Evolutionary conservation across 2,329 filamentous ascomycete species (phyloP).

Genomic region (Aspergillus phoenicis): DNA sequence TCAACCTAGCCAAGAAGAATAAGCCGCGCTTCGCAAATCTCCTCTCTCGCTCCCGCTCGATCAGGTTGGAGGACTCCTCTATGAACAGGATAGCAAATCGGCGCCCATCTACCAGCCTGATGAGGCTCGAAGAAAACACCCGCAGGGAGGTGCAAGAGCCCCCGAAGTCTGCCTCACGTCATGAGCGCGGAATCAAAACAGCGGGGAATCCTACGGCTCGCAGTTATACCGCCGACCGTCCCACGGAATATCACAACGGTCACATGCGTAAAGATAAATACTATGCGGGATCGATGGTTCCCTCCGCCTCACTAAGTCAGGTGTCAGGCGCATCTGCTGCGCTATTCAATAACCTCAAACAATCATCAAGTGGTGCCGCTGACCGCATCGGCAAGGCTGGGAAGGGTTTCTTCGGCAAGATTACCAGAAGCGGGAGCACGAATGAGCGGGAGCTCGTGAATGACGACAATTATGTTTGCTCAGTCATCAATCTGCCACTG

Average conservation of each 20-base stretch:
- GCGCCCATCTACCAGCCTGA: slow-evolving; percentile 44
- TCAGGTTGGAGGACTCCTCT: slow-evolving; percentile 46
- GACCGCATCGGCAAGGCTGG: slow-evolving; percentile 71
- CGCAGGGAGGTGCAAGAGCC: slow-evolving; percentile 44
- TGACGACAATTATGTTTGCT: slow-evolving; percentile 80
- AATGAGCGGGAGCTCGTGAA: slow-evolving; percentile 69
- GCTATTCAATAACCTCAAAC: slow-evolving; percentile 74
- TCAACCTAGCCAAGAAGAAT: slow-evolving; percentile 39
- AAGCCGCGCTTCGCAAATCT: slow-evolving; percentile 51
- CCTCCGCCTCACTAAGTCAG: slow-evolving; percentile 51
- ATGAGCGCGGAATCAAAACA: slow-evolving; percentile 68
- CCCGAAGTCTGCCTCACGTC: slow-evolving; percentile 66
- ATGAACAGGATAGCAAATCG: slow-evolving; percentile 34
- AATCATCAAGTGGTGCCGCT: slow-evolving; percentile 71
- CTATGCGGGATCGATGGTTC: slow-evolving; percentile 45
- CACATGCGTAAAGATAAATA: slow-evolving; percentile 38
- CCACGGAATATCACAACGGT: slow-evolving; percentile 31
- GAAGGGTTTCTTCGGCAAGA: slow-evolving; percentile 80
- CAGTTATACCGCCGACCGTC: slow-evolving; percentile 74
- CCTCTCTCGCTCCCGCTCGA: slow-evolving; percentile 48
- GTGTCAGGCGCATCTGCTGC: slow-evolving; percentile 59
- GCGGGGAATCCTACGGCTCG: slow-evolving; percentile 67
- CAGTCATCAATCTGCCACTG: slow-evolving; percentile 81
- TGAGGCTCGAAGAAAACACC: slow-evolving; percentile 41
- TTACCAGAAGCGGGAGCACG: slow-evolving; percentile 69